Conservation (phyloP, 2,329 filamentous ascomycete genomes). For the Passalora sequoiae region DNA sequence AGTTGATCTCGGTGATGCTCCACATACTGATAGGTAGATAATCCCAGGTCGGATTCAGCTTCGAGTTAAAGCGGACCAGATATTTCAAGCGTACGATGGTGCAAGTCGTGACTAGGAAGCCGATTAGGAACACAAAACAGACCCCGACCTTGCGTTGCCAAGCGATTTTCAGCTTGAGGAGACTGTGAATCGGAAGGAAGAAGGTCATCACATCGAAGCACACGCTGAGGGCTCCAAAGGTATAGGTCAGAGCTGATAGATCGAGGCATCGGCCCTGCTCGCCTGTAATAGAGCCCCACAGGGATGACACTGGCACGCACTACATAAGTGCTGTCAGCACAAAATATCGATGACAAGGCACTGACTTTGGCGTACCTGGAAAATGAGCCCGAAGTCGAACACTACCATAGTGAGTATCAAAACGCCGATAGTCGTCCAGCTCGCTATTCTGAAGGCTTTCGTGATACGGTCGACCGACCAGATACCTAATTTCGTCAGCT, state of each 20-base stretch:
- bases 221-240: conserved; percentile 17
- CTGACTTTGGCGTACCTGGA: conserved; percentile 6
- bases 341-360: not conserved
- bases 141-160: conserved; percentile 18
- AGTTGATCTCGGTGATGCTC: conserved; percentile 15
- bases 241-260: conserved; percentile 13
- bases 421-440: conserved; percentile 17
- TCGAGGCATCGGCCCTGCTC: conserved; percentile 13
- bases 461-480: conserved; percentile 19
- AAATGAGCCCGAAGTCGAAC: conserved; percentile 20
- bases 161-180: conserved; percentile 17
- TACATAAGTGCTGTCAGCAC: conserved; percentile 2
- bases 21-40: conserved; percentile 16
- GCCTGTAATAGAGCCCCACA: conserved; percentile 15
- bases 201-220: conserved; percentile 19
- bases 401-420: conserved; percentile 13
- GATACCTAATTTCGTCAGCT: conserved; percentile 6
- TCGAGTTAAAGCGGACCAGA: conserved; percentile 6
- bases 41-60: conserved; percentile 13
- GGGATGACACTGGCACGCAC: conserved; percentile 17
- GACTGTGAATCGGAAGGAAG: conserved; percentile 19
- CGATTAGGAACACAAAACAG: conserved; percentile 14
- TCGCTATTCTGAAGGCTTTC: conserved; percentile 13
- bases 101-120: conserved; percentile 17
- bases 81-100: conserved; percentile 16